These are phyloP conservation scores for Catharanthus roseus DNA, from an alignment of 257 asterid genomes.

Conservation along the genomic window DNA sequence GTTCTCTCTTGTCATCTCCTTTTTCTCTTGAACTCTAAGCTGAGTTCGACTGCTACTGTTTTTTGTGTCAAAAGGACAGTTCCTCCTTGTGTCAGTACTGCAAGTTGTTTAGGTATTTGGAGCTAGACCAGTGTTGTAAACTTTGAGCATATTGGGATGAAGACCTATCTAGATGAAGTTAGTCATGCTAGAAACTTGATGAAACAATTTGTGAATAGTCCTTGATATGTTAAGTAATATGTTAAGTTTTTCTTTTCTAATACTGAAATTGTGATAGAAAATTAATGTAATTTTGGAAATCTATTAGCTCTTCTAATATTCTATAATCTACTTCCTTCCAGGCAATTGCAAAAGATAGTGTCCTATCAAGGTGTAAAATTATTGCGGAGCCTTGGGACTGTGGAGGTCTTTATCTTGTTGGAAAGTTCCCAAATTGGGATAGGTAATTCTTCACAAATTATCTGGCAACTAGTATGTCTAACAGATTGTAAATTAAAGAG, in stretches of 20 bases:
- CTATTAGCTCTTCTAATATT: background rate
- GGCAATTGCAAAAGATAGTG: slow-evolving; percentile 86
- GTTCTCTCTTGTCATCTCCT: background rate
- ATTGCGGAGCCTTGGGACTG: slow-evolving; percentile 99
- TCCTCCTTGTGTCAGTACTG: background rate
- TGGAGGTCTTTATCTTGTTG: slow-evolving; percentile 97
- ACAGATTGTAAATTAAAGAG: background rate
- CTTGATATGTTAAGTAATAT: background rate
- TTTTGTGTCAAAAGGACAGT: background rate
- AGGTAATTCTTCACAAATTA: slow-evolving; percentile 42
- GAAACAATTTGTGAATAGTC: background rate
- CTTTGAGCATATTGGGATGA: background rate
- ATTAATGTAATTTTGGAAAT: background rate
- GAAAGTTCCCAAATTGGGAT: slow-evolving; percentile 97
- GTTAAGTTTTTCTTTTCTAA: background rate
- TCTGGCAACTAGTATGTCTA: background rate
- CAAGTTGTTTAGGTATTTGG: background rate
- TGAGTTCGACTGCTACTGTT: background rate
- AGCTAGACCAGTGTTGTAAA: background rate
- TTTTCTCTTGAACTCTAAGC: background rate
- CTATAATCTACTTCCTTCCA: slow-evolving; percentile 24
- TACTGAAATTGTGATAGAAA: background rate
- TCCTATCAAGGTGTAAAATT: slow-evolving; percentile 88
- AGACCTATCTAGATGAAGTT: background rate
- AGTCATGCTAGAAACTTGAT: background rate